Evolutionary conservation across 306 rosid genomes (phyloP).

Genomic region (Quercus dentata): DNA sequence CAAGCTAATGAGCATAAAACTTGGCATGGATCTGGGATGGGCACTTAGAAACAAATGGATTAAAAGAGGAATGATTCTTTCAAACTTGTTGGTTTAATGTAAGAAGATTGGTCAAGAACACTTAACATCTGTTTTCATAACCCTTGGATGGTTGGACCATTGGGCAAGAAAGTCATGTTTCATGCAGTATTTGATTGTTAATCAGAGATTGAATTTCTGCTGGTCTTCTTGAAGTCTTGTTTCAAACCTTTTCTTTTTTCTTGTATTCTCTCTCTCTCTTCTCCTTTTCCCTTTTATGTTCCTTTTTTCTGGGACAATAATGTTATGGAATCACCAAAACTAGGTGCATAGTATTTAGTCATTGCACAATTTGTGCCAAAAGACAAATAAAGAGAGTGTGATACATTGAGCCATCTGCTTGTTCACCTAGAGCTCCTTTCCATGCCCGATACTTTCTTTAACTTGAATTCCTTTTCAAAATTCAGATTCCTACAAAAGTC

Average conservation of each 20-base stretch:
- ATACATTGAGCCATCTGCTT: not conserved
- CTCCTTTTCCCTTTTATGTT: not conserved
- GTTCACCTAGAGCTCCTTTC: not conserved
- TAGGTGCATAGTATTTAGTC: not conserved
- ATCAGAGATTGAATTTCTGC: not conserved
- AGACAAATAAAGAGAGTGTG: not conserved
- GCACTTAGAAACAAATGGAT: not conserved
- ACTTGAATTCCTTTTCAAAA: constrained; percentile 19
- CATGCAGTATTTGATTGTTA: not conserved
- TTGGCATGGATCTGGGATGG: not conserved
- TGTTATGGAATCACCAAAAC: not conserved
- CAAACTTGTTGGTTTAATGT: not conserved
- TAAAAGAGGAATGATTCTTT: not conserved
- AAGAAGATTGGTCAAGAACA: not conserved
- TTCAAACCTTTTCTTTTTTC: not conserved
- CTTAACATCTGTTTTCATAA: not conserved
- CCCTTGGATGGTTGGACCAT: not conserved
- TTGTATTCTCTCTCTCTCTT: not conserved
- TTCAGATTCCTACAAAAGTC: constrained; percentile 50
- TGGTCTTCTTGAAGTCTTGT: not conserved
- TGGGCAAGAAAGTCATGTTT: not conserved
- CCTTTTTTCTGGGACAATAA: not conserved
- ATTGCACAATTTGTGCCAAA: not conserved
- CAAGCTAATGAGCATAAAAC: not conserved
- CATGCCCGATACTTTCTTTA: constrained; percentile 19